Percentiles rank a stretch among this genome's conserved stretches.
Evolutionary conservation across 768 basidiomycete species (phyloP).

Genomic region (Naematelia encephala): DNA sequence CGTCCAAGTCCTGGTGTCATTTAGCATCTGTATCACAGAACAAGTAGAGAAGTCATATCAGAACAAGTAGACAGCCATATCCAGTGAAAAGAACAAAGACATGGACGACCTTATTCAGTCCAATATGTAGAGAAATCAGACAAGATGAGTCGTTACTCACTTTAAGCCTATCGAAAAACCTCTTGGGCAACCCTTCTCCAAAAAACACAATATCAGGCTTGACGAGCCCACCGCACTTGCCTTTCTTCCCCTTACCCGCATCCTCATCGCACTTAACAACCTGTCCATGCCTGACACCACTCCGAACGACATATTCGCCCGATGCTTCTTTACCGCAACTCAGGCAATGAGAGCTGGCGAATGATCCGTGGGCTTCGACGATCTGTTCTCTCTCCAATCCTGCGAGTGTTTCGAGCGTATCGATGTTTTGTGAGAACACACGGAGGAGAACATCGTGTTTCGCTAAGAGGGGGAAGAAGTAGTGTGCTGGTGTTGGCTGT

Average conservation of each 20-base stretch:
- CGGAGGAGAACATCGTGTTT: conserved; percentile 63
- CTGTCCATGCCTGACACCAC: conserved; percentile 60
- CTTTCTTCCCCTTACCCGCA: neutral
- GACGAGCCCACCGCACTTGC: conserved; percentile 65
- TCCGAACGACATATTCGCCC: conserved; percentile 63
- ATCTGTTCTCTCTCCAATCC: conserved; percentile 71
- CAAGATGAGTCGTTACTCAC: neutral
- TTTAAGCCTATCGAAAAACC: conserved; percentile 57
- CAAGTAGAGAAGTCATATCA: too few species aligned
- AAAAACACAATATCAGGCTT: conserved; percentile 97
- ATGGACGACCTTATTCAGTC: neutral
- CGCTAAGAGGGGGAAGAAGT: conserved; percentile 80
- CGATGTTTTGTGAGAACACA: conserved; percentile 57
- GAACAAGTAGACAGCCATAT: conserved; percentile 2
- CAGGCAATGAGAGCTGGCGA: conserved; percentile 80
- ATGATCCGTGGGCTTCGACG: conserved; percentile 94
- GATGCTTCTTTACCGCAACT: conserved; percentile 64
- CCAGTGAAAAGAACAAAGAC: neutral
- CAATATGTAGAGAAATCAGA: neutral
- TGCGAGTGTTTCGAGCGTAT: conserved; percentile 81
- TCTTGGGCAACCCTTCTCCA: conserved; percentile 65
- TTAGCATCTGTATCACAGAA: too few species aligned
- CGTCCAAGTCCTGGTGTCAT: conserved; percentile 52
- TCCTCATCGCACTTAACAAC: conserved; percentile 69
- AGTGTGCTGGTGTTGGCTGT: conserved; percentile 84